Evolutionary conservation across 202 grass and related monocot species (phyloP), one percentile per base, ranked within the genome.

Genomic region (Setaria italica): DNA sequence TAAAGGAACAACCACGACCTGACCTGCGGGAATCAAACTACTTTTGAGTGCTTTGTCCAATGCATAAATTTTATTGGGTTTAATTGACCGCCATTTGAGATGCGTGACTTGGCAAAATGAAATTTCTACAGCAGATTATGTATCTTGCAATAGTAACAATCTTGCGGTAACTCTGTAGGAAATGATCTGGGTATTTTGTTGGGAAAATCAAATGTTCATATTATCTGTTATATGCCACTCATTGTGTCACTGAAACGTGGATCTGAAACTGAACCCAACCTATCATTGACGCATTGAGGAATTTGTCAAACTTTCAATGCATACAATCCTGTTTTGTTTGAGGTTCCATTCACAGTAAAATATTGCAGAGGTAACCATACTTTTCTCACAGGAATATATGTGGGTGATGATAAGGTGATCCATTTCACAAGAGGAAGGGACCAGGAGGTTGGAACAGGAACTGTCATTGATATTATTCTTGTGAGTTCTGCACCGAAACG

Each of bases 361-460:
- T 63, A 53, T 1, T 72, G 8, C 7, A 13, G 15, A 19, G 29
- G 17, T 85, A 63, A 87, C 47, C 2, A 64, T 82, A 72, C 5
- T 35, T 58, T 50, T 19, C 16, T 70, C 19, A 13, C 84, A 97
- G 94, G 94, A 84, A 91, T 97, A 88, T 97, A 94, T 16, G 78
- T 89, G 20, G 94, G 94, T 8, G 86, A 97, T 76, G 77, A 91
- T 60, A 97, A 83, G 88, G 94, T 97, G 76, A 86, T 97, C 70
- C 94, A 97, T 83, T 97, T 97, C 71, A 97, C 94, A 5, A 87
- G 89, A 90, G 90, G 89, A 75, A 85, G 83, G 88, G 89, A 78
- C 51, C 85, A 91, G 74, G 93, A 95, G 70, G 93, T 95, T 6
- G 93, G 93, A 62, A 95, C 93, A 57, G 93, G 93, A 82, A 95